Evolutionary conservation across 176 grass and related monocot genomes (phyloP).

Genomic region (Cenchrus americanus): DNA sequence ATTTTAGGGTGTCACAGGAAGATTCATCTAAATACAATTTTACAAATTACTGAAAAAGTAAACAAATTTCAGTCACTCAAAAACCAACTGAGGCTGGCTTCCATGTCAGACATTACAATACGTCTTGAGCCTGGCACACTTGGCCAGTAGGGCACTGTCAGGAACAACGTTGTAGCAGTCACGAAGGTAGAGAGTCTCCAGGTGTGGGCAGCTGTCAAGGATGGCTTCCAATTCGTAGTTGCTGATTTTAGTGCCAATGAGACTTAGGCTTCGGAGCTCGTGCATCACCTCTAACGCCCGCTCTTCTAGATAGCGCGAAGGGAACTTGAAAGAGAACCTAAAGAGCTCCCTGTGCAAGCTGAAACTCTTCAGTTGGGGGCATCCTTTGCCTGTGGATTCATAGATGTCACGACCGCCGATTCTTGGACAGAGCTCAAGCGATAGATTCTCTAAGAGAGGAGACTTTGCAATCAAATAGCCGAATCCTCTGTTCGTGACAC

Average conservation of each 20-base stretch:
- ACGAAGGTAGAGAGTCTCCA: background rate
- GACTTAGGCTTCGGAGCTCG: background rate
- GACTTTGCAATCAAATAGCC: background rate
- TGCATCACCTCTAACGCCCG: background rate
- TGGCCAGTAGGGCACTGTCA: background rate
- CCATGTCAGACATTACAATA: background rate
- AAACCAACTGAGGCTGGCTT: background rate
- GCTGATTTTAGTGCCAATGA: background rate
- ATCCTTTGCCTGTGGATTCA: background rate
- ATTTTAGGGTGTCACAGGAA: too few species aligned
- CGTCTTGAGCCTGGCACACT: conserved; percentile 1
- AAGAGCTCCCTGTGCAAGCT: background rate
- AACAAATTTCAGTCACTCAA: background rate
- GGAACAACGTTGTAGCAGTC: background rate
- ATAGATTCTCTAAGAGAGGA: background rate
- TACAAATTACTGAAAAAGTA: background rate
- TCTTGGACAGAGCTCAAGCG: background rate
- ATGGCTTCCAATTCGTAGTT: background rate
- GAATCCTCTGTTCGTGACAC: background rate
- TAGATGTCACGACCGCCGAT: too few species aligned
- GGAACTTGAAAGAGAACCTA: background rate
- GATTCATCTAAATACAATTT: background rate
- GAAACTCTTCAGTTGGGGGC: background rate
- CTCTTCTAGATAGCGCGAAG: background rate
- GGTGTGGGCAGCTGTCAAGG: background rate